Evolutionary conservation across 345 rosid genomes (phyloP), one percentile per base, ranked within the genome.

Genomic region (Hibiscus mutabilis): DNA sequence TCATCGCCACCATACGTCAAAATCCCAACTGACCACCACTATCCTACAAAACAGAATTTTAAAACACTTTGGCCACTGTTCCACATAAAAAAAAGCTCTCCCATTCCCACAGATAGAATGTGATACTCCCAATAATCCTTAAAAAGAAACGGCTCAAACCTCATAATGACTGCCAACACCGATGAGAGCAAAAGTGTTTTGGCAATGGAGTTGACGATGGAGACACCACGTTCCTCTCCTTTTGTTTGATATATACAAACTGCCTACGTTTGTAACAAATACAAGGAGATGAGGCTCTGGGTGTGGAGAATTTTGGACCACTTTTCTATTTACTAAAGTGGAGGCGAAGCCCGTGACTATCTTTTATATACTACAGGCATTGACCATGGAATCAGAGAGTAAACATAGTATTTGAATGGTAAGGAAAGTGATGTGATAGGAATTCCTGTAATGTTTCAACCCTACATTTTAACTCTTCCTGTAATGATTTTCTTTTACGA

Each of bases 21-120:
- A 57, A 70, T 70, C 73, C 19, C 42, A 33, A 56, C 73, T 56
- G 73, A 15, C 24, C 73, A 57, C 33, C 57, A 70, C 73, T 37
- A 69, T 47, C 12, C 19, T 16, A 33, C 73, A 31, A 68, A 55
- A n/a, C 5, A 19, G 9, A 11, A 35, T 3, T 37, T 11, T 35
- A 4, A 63, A 40, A 12, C 18, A 44, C 2, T 18, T 37, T 12
- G 2, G 16, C 29, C 52, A 40, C 5, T 25, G 35, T 42, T 19
- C 22, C 5, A 44, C 4, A 12, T 3, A 4, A 10, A 13, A 51
- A 51, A 16, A 63, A 19, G 18, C 9, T 64, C 51, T 13, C 51
- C 13, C 33, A 5, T 33, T 33, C 35, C 35, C 35, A 19, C 27
- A 27, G 42, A 52, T 10, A 68, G 61, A 68, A 68, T 68, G 31